Conservation (phyloP, 1,284 basidiomycete species). For the Athelia sp. region DNA sequence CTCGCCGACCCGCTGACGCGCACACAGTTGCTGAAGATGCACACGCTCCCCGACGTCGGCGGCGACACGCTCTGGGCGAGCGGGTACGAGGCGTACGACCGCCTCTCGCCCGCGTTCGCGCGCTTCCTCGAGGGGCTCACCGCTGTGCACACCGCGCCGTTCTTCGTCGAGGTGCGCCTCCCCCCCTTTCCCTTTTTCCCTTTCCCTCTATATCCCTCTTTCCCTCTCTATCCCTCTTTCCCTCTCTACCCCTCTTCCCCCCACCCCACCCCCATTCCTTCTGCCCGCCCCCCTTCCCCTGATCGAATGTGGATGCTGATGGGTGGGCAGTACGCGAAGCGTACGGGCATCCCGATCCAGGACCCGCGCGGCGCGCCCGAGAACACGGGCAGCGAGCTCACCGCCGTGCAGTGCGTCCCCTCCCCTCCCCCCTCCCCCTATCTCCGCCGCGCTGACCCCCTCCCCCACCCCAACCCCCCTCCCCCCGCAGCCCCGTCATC, state of each 20-base stretch:
- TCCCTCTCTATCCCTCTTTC: too few species aligned
- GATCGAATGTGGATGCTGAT: too few species aligned
- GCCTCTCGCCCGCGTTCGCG: slow-evolving; percentile 51
- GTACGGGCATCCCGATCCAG: slow-evolving; percentile 25
- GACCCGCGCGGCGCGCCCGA: slow-evolving; percentile 49
- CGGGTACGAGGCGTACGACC: slow-evolving; percentile 61
- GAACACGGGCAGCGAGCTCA: slow-evolving; percentile 53
- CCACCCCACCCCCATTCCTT: too few species aligned
- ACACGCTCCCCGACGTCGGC: slow-evolving; percentile 49
- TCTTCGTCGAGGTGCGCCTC: slow-evolving; percentile 40
- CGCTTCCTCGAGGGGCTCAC: slow-evolving; percentile 56
- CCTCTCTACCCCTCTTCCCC: too few species aligned
- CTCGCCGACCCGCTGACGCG: too few species aligned
- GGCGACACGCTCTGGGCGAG: slow-evolving; percentile 51
- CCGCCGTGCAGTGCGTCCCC: slow-evolving; percentile 45
- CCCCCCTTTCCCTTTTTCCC: too few species aligned
- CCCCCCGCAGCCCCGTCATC: slow-evolving; percentile 35
- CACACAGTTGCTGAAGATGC: slow-evolving; percentile 46
- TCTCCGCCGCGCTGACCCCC: too few species aligned
- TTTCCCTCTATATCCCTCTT: too few species aligned
- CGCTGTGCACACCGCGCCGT: slow-evolving; percentile 50
- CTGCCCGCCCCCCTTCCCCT: too few species aligned
- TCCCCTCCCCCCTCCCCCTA: neutral
- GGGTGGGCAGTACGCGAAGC: slow-evolving; percentile 24
- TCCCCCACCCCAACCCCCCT: too few species aligned